Conservation (phyloP, 2,329 filamentous ascomycete genomes). For the Penicillium olsonii region DNA sequence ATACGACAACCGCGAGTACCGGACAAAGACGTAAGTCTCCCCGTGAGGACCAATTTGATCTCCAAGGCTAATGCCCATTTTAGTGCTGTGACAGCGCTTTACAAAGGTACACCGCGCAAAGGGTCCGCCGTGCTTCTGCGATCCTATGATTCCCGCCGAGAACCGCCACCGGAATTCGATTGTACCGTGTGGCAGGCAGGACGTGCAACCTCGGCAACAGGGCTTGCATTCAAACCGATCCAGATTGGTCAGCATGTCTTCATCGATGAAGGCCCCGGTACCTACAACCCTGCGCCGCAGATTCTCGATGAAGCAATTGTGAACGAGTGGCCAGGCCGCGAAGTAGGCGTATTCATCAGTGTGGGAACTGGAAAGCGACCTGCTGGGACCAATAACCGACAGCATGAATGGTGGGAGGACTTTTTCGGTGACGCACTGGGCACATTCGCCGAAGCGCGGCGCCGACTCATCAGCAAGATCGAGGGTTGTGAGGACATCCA, state of each 20-base stretch:
- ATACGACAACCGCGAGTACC: constrained; percentile 83
- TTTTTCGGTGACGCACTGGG: constrained; percentile 72
- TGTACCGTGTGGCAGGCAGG: constrained; percentile 98
- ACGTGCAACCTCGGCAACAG: constrained; percentile 87
- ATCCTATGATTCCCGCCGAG: constrained; percentile 92
- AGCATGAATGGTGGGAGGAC: constrained; percentile 87
- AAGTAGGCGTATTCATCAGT: constrained; percentile 88
- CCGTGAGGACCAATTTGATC: background rate
- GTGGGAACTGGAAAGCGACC: constrained; percentile 90
- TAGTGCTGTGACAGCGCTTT: constrained; percentile 87
- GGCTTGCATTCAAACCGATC: constrained; percentile 93
- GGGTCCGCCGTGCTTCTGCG: constrained; percentile 73
- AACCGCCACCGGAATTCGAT: constrained; percentile 86
- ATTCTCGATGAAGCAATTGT: constrained; percentile 85
- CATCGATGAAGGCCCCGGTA: constrained; percentile 86
- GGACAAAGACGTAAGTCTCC: constrained; percentile 79
- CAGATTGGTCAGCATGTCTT: constrained; percentile 91
- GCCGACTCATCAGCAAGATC: constrained; percentile 84
- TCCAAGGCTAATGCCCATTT: constrained; percentile 15
- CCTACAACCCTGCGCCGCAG: constrained; percentile 85
- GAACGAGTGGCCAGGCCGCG: constrained; percentile 93
- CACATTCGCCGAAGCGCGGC: constrained; percentile 86
- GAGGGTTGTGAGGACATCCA: constrained; percentile 94
- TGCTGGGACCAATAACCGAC: constrained; percentile 66
- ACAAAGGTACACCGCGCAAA: constrained; percentile 74